phyloP scores from a whole-genome alignment of 1,139 yeast species.

The Magnusiomyces paraingens region DNA sequence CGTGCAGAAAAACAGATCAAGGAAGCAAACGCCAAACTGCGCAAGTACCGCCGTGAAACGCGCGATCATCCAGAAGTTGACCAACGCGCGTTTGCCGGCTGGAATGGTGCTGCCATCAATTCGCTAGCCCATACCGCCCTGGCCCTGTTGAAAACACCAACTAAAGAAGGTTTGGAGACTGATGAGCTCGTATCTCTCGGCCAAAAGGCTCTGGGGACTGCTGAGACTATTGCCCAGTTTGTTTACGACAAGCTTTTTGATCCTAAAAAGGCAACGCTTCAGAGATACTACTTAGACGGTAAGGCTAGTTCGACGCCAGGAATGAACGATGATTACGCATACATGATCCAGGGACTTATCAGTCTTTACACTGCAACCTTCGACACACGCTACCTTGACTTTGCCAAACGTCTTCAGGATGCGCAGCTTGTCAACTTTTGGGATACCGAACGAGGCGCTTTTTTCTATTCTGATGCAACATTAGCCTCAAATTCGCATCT shows the following conservation, averaged over 20 bases:
- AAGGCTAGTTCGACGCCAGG: conserved; percentile 22
- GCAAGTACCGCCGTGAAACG: conserved; percentile 24
- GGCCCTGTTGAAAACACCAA: conserved; percentile 14
- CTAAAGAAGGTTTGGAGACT: not conserved
- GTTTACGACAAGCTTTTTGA: conserved; percentile 25
- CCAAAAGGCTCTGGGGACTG: conserved; percentile 24
- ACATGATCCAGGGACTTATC: conserved; percentile 32
- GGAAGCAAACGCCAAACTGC: conserved; percentile 21
- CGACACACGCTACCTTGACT: conserved; percentile 26
- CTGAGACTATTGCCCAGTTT: conserved; percentile 27
- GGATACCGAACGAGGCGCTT: conserved; percentile 33
- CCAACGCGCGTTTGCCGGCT: conserved; percentile 31
- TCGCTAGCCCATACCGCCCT: conserved; percentile 32
- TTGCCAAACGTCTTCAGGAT: conserved; percentile 33
- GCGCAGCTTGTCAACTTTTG: conserved; percentile 31
- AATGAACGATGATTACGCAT: conserved; percentile 36
- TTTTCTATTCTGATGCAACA: conserved; percentile 19
- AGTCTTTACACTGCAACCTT: conserved; percentile 34
- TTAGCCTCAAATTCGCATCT: conserved; percentile 22
- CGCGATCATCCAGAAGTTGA: conserved; percentile 32
- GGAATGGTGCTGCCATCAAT: conserved; percentile 36
- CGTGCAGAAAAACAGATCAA: conserved; percentile 23
- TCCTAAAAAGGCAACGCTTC: conserved; percentile 16
- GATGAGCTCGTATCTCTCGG: conserved; percentile 9
- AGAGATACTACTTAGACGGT: conserved; percentile 19